Evolutionary conservation across 768 basidiomycete species (phyloP).

Genomic region (Tricholoma matsutake): DNA sequence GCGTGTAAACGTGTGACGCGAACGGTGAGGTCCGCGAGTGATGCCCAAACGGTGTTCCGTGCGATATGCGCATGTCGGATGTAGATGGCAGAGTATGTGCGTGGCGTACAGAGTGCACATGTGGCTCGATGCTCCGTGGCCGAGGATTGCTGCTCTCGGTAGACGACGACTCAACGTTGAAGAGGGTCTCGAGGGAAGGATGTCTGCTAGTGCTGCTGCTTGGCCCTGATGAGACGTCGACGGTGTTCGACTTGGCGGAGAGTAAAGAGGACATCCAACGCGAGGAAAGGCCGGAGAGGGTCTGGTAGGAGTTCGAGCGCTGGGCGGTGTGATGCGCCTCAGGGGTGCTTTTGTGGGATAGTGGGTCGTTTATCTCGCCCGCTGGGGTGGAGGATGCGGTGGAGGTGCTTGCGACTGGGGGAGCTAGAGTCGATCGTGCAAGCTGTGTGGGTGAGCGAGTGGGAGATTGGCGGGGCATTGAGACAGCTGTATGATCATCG

Average conservation of each 20-base stretch:
- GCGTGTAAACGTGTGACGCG: constrained; percentile 36
- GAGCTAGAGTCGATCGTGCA: constrained; percentile 11
- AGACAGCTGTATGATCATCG: constrained; percentile 11
- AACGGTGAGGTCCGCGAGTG: constrained; percentile 31
- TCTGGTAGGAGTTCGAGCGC: constrained; percentile 33
- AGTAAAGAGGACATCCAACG: constrained; percentile 50
- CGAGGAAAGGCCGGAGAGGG: constrained; percentile 45
- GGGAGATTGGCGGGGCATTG: constrained; percentile 27
- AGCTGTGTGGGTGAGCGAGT: constrained; percentile 26
- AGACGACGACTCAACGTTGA: constrained; percentile 10
- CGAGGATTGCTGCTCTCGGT: background rate
- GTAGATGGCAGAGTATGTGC: constrained; percentile 8
- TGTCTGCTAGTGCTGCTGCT: constrained; percentile 2
- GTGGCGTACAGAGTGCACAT: background rate
- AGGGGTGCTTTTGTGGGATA: background rate
- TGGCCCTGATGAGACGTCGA: background rate
- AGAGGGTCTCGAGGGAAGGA: constrained; percentile 15
- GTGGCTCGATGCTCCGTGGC: constrained; percentile 11
- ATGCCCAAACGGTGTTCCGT: constrained; percentile 51
- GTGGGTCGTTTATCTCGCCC: constrained; percentile 7
- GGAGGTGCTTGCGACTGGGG: constrained; percentile 18
- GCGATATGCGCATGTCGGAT: constrained; percentile 25
- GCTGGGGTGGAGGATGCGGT: constrained; percentile 20
- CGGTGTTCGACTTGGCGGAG: constrained; percentile 10
- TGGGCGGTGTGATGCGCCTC: constrained; percentile 1